Percentiles rank a stretch among this genome's conserved stretches.
Evolutionary conservation across 768 basidiomycete genomes (phyloP).

Genomic region (Tephrocybe sp.): DNA sequence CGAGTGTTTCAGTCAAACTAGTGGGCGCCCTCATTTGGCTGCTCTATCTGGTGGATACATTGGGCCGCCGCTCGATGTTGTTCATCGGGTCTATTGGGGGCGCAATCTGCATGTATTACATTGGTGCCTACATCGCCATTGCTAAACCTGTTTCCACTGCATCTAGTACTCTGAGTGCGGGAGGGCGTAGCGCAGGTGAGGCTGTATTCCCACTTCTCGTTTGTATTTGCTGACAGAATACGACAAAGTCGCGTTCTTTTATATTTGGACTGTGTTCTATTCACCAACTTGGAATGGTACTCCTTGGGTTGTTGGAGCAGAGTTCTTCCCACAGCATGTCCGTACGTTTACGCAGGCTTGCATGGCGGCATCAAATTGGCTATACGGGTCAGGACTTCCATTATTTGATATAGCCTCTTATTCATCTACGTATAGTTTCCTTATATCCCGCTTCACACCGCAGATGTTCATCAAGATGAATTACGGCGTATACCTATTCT

Average conservation of each 20-base stretch:
- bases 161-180: constrained; percentile 14
- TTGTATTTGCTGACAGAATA: not conserved
- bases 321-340: constrained; percentile 41
- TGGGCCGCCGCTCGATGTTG: constrained; percentile 39
- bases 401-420: not conserved
- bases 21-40: constrained; percentile 38
- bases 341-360: constrained; percentile 35
- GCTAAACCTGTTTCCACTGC: constrained; percentile 22
- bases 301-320: constrained; percentile 43
- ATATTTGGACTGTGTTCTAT: constrained; percentile 36
- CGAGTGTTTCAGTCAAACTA: constrained; percentile 24
- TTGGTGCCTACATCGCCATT: constrained; percentile 42
- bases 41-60: constrained; percentile 36
- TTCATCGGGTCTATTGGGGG: constrained; percentile 39
- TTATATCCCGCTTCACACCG: constrained; percentile 35
- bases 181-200: constrained; percentile 30
- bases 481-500: constrained; percentile 37
- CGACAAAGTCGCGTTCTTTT: constrained; percentile 29
- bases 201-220: constrained; percentile 4
- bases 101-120: constrained; percentile 38
- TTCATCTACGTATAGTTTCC: constrained; percentile 20
- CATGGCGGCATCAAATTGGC: constrained; percentile 35
- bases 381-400: constrained; percentile 20
- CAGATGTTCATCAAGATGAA: constrained; percentile 35
- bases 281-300: constrained; percentile 42